These are phyloP conservation scores for Microdochium nivale DNA, from an alignment of 2,329 filamentous ascomycete species.

Conservation along the genomic window DNA sequence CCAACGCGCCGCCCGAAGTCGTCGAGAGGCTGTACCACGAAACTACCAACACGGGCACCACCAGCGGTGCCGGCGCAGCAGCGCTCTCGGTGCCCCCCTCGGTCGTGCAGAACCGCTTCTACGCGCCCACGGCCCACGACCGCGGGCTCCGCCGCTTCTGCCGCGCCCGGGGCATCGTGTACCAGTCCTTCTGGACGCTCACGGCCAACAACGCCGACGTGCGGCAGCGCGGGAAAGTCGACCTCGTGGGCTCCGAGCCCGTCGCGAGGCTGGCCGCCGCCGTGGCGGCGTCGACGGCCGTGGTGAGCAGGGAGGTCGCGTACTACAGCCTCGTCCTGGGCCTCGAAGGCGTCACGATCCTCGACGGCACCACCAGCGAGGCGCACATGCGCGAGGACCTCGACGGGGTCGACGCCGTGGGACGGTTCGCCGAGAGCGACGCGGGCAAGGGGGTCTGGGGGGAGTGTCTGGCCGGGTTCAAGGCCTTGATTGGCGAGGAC, in stretches of 20 bases:
- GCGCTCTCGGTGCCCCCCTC: conserved; percentile 27
- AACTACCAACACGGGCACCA: conserved; percentile 12
- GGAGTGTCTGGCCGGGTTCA: conserved; percentile 37
- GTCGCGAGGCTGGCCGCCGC: conserved; percentile 39
- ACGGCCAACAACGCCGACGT: conserved; percentile 28
- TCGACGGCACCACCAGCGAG: conserved; percentile 37
- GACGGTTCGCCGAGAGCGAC: conserved; percentile 14
- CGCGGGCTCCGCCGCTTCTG: conserved; percentile 45
- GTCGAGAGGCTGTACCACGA: conserved; percentile 41
- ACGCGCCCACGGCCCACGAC: conserved; percentile 49
- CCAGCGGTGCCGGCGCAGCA: conserved; percentile 1
- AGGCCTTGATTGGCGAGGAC: conserved; percentile 10
- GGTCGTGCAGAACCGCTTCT: conserved; percentile 72
- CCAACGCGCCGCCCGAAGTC: conserved; percentile 55
- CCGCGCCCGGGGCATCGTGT: conserved; percentile 29
- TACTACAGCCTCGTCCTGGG: conserved; percentile 41
- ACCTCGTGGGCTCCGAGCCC: conserved; percentile 17
- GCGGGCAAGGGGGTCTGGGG: conserved; percentile 42
- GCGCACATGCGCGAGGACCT: conserved; percentile 42
- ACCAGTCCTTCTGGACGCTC: conserved; percentile 48
- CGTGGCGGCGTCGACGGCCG: conserved; percentile 18
- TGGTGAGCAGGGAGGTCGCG: conserved; percentile 29
- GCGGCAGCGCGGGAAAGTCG: background rate
- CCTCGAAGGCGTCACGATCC: conserved; percentile 28
- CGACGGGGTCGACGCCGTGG: conserved; percentile 30